These are phyloP conservation scores for Cryphonectria japonica DNA, from an alignment of 2,329 filamentous ascomycete species.

Conservation along the genomic window DNA sequence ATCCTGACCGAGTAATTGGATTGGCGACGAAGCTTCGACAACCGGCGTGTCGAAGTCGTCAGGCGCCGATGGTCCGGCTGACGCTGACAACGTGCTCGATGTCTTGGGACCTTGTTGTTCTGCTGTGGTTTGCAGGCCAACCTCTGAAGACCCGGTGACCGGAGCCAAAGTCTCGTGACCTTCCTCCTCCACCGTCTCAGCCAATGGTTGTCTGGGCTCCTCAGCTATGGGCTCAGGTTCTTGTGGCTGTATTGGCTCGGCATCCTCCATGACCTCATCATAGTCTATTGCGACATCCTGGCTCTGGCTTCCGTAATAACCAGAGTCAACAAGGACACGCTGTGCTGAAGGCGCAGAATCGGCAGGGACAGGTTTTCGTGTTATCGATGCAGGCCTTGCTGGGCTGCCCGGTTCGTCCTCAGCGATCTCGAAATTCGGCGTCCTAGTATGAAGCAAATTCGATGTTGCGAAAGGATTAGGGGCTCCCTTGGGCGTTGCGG, in stretches of 20 bases:
- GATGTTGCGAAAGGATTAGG: conserved; percentile 58
- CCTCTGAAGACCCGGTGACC: conserved; percentile 40
- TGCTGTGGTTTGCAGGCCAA: conserved; percentile 48
- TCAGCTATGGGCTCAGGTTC: conserved; percentile 6
- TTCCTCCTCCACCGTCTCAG: conserved; percentile 22
- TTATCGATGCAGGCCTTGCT: conserved; percentile 36
- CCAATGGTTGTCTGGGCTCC: conserved; percentile 14
- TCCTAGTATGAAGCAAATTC: conserved; percentile 52
- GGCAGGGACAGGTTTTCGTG: conserved; percentile 40
- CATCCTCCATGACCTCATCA: conserved; percentile 22
- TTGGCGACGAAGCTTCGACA: conserved; percentile 31
- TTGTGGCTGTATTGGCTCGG: conserved; percentile 19
- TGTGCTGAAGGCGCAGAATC: conserved; percentile 39
- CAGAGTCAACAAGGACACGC: conserved; percentile 62
- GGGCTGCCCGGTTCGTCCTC: conserved; percentile 50
- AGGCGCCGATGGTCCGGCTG: conserved; percentile 25
- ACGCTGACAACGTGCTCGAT: conserved; percentile 23
- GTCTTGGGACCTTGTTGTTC: conserved; percentile 46
- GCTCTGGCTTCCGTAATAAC: conserved; percentile 71
- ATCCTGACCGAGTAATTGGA: conserved; percentile 20
- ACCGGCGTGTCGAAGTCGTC: conserved; percentile 16
- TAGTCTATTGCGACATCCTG: conserved; percentile 51
- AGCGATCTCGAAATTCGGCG: conserved; percentile 63
- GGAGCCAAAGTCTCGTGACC: conserved; percentile 33
- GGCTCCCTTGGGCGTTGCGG: conserved; percentile 57